Conservation (phyloP, 2,329 filamentous ascomycete species). For the Stagonosporopsis tanaceti region DNA sequence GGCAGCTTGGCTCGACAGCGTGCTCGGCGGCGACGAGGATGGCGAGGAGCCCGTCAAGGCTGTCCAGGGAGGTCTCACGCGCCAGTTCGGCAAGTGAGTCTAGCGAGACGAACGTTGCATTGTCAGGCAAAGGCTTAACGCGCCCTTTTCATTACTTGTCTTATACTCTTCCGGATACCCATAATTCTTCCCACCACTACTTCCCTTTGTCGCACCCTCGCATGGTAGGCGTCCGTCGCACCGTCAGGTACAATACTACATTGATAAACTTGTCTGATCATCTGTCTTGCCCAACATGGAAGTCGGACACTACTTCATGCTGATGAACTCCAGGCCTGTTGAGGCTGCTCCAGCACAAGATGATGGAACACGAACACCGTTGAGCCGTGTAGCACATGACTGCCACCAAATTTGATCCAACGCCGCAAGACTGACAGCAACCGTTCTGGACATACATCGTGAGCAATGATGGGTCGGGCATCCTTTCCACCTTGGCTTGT, state of each 20-base stretch:
- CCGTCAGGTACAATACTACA: conserved; percentile 19
- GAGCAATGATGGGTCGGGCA: neutral
- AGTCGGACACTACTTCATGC: neutral
- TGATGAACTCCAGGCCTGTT: neutral
- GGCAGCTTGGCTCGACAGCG: conserved; percentile 44
- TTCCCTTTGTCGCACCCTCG: conserved; percentile 14
- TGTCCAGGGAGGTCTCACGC: conserved; percentile 46
- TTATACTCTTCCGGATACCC: conserved; percentile 39
- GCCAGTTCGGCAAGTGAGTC: conserved; percentile 46
- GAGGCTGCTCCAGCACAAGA: neutral
- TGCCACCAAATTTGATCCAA: conserved; percentile 2
- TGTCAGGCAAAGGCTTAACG: conserved; percentile 21
- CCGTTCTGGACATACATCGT: neutral
- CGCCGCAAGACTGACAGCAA: neutral
- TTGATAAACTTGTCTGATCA: conserved; percentile 10
- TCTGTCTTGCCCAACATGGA: conserved; percentile 8
- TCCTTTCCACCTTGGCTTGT: neutral
- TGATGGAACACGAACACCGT: conserved; percentile 1
- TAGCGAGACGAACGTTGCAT: neutral
- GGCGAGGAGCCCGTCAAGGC: conserved; percentile 43
- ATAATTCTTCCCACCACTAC: conserved; percentile 26
- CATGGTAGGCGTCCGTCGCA: conserved; percentile 14
- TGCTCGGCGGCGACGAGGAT: conserved; percentile 38
- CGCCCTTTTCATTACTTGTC: conserved; percentile 37
- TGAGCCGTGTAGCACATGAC: conserved; percentile 10